Percentiles rank a stretch among this genome's conserved stretches.
Conservation (phyloP, 768 basidiomycete species). For the Butyriboletus loyo region DNA sequence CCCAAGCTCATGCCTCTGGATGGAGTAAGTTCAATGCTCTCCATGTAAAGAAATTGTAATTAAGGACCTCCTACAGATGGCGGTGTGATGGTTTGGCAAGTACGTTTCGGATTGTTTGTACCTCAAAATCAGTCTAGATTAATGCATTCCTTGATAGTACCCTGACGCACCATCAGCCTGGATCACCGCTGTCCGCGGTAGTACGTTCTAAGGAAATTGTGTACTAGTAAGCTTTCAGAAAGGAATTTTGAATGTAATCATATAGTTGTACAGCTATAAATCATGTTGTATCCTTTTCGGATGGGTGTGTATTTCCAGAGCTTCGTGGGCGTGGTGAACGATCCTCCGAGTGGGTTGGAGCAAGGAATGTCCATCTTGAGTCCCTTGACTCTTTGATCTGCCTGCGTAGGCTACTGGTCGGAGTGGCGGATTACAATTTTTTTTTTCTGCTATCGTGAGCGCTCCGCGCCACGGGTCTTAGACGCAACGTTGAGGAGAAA, state of each 20-base stretch:
- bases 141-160: slow-evolving; percentile 21
- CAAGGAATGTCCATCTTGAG: no score
- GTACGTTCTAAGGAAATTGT: neutral
- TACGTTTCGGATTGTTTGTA: slow-evolving; percentile 6
- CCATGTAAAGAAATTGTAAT: neutral
- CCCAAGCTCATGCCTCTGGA: slow-evolving; percentile 39
- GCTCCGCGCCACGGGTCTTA: neutral
- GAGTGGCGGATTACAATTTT: neutral
- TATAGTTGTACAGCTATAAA: neutral
- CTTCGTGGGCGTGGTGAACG: neutral
- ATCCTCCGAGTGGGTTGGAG: no score
- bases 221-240: neutral
- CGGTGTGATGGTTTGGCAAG: slow-evolving; percentile 41
- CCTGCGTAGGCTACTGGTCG: neutral
- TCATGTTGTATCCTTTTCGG: neutral
- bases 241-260: no score
- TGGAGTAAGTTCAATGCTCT: slow-evolving; percentile 7
- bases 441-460: neutral
- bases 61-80: slow-evolving; percentile 27
- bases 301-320: neutral
- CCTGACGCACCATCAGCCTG: slow-evolving; percentile 37
- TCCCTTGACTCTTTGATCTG: neutral
- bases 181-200: slow-evolving; percentile 26
- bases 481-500: neutral
- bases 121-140: neutral